Evolutionary conservation across 164 flowering plant species (phyloP), one percentile per base, ranked within the genome.

Genomic region (Paratinospora sagittata): DNA sequence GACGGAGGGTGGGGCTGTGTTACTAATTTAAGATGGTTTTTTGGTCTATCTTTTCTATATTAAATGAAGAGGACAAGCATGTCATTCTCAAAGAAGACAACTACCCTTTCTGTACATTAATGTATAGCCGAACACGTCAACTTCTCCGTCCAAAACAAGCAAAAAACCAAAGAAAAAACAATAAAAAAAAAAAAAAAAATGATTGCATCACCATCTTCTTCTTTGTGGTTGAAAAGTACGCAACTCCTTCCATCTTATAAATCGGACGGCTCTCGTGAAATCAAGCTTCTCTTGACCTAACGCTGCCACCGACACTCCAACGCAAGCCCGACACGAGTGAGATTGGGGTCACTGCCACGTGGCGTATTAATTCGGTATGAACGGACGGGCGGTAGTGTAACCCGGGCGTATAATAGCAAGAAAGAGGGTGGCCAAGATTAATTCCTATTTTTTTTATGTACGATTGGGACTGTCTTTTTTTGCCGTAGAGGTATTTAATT

Each of bases 241-340:
- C n/a, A 16, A 16, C 58, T 52, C 58, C 58, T 52, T 19, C 23
- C 58, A 4, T 39, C 3, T 8, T 19, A n/a, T 6, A 7, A 17
- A 52, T 52, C 58, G 7, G 5, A 52, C 58, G 58, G 58, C 58
- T 52, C n/a, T 0, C n/a, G 2, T 52, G 23, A 52, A 4, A 3
- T 19, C 58, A 49, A 49, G n/a, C 57, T 19, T 49, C 16, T 16
- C 19, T 52, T 16, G 58, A 52, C 58, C 58, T 16, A 52, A 19
- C 58, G 14, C 21, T 6, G 12, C 33, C 70, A 68, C 70, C 70
- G 70, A 68, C 70, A 68, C 70, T 68, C 58, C 39, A 43, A 24
- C 52, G 30, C 19, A n/a, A 23, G 1, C 33, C 19, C 17, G 34
- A 8, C n/a, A 33, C 45, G 34, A 41, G 55, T 6, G 21, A 16